Conservation (phyloP, 805 yeast species). For the Kuraishia ogatae region DNA sequence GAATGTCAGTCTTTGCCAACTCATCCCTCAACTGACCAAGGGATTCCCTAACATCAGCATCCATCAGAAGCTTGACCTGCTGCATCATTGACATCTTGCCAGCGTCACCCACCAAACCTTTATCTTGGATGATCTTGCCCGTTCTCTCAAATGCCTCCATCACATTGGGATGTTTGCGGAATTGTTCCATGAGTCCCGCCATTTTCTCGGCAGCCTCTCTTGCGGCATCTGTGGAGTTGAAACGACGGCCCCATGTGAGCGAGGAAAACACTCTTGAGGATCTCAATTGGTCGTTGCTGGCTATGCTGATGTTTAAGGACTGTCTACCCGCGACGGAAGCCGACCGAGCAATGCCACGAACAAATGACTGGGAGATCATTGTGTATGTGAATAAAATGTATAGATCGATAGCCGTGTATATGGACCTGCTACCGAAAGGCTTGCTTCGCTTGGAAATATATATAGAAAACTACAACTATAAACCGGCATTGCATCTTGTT, state of each 20-base stretch:
- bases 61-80: slow-evolving; percentile 19
- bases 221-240: not conserved
- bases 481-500: too few relatives aligned
- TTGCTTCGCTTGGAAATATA: too few relatives aligned
- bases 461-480: too few relatives aligned
- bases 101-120: slow-evolving; percentile 8
- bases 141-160: slow-evolving; percentile 24
- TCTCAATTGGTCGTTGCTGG: not conserved
- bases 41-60: slow-evolving; percentile 15
- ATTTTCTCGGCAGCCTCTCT: slow-evolving; percentile 1
- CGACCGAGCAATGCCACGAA: not conserved
- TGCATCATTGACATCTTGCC: slow-evolving; percentile 12
- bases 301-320: not conserved
- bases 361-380: not conserved
- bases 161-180: slow-evolving; percentile 24
- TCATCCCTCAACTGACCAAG: slow-evolving; percentile 14
- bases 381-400: not conserved
- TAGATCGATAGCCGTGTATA: too few relatives aligned
- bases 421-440: too few relatives aligned
- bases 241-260: not conserved
- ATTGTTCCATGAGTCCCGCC: slow-evolving; percentile 13
- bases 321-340: not conserved
- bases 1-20: slow-evolving; percentile 14
- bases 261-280: not conserved
- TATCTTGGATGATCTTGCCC: slow-evolving; percentile 18